Conservation (phyloP, 2,329 filamentous ascomycete genomes). For the Colletotrichum agaves region DNA sequence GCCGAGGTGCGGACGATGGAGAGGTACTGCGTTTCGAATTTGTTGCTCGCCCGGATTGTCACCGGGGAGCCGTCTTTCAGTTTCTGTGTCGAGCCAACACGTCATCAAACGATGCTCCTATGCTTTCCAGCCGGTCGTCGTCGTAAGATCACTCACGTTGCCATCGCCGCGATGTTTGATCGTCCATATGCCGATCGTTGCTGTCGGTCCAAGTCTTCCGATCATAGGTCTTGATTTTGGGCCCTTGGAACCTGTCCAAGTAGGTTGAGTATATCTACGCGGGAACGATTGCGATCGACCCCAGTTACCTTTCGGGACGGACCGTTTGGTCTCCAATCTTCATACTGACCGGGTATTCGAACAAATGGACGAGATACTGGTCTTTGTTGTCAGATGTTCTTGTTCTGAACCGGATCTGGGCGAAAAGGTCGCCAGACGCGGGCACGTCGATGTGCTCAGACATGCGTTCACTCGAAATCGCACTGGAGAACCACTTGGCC, state of each 20-base stretch:
- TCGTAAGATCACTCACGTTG: no score
- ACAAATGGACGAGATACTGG: conserved; percentile 21
- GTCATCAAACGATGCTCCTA: no score
- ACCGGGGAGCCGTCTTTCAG: conserved; percentile 10
- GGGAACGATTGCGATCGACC: rapidly evolving
- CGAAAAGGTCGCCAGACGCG: not conserved
- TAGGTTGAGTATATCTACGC: not conserved
- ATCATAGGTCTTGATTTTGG: not conserved
- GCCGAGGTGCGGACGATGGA: conserved; percentile 21
- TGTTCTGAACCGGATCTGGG: conserved; percentile 5
- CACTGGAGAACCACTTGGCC: not conserved
- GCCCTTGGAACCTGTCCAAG: not conserved
- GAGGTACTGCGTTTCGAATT: not conserved
- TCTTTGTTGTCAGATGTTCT: not conserved
- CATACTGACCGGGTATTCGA: not conserved
- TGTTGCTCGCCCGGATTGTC: not conserved
- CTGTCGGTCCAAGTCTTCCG: not conserved
- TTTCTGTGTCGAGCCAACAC: not conserved
- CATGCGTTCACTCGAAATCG: not conserved
- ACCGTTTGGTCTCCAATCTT: not conserved
- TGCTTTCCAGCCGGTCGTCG: no score
- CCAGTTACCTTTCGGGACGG: not conserved
- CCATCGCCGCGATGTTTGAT: not conserved
- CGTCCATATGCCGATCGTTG: conserved; percentile 15
- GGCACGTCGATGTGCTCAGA: conserved; percentile 9